Base-by-base conservation (phyloP, 257 asterid species). In the Salvia rosmarinus region DNA sequence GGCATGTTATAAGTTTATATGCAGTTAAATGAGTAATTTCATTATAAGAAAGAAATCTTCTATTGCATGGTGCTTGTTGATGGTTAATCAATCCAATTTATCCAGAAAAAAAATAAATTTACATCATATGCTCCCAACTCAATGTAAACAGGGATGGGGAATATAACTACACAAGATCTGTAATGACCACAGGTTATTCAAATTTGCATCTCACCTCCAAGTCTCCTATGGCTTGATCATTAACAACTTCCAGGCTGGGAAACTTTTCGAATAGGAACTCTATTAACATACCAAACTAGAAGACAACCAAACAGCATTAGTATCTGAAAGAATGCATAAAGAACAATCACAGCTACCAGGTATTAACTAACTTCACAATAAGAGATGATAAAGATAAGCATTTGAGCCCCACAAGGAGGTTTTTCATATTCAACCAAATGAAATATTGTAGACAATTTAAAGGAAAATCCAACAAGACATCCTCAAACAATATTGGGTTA, bases 251-350 rank as follows among this genome's bases (percentile, higher is more conserved):
- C 79, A 90, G 88, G 35, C 76, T 67, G 2, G 96, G 96, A 71
- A 79, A 76, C 72, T 73, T 79, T 65, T 94, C 99, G 68, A 87
- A 94, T 10, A 94, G 88, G 77, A 69, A 83, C 66, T 91, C 97
- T 13, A 94, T 94, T 35, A 94, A 81, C 99, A 91, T 94, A 16
- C 97, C 97, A 54, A 94, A 94, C 99, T 94, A 94, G 81, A 82
- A 77, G 46, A 54, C 52, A 77, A 47, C 19, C 46, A 78, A 51
- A 76, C 61, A 49, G 35, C 69, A 64, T 85, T 60, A 82, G 66
- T 34, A 54, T 59, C 35, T n/a, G 19, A 64, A 16, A 71, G 40
- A 72, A 54, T 43, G 62, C 37, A 64, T 5, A 9, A 56, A 17
- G 35, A 63, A 66, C 10, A 69, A 58, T 20, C 56, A 75, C 16